A percentile compares a stretch with the other conserved stretches of the same genome.
These are phyloP conservation scores for Fragilaria crotonensis DNA, from an alignment of 108 stramenopile genomes.

Conservation along the genomic window DNA sequence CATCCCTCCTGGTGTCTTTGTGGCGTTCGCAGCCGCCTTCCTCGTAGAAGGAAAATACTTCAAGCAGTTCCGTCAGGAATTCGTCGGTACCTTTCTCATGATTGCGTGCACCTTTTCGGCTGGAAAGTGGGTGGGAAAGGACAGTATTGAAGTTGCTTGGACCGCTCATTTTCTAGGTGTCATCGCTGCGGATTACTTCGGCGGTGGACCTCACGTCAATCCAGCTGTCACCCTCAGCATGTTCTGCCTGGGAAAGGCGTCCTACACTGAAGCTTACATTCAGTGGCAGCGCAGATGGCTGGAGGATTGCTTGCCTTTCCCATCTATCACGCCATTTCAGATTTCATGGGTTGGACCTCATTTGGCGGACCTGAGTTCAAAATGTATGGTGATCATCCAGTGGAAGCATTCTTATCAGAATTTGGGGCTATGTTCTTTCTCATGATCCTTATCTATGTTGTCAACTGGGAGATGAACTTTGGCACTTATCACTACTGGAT, in stretches of 20 bases:
- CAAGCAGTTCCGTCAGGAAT: constrained; percentile 54
- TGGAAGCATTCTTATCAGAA: constrained; percentile 62
- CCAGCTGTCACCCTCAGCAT: constrained; percentile 74
- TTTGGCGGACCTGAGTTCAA: constrained; percentile 84
- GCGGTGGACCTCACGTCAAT: constrained; percentile 56
- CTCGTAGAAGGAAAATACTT: constrained; percentile 57
- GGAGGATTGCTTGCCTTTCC: constrained; percentile 83
- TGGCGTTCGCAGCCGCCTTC: constrained; percentile 44
- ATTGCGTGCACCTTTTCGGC: constrained; percentile 78
- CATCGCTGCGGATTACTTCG: constrained; percentile 67
- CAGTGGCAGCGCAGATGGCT: constrained; percentile 67
- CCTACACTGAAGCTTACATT: constrained; percentile 73
- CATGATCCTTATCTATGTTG: constrained; percentile 64
- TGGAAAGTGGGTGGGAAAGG: constrained; percentile 79
- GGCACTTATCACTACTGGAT: constrained; percentile 80
- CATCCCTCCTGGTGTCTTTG: constrained; percentile 61
- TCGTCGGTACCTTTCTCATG: constrained; percentile 77
- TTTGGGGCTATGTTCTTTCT: constrained; percentile 65
- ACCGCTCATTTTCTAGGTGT: constrained; percentile 65
- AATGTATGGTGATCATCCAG: constrained; percentile 31
- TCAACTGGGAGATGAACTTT: constrained; percentile 84
- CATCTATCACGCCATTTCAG: constrained; percentile 51
- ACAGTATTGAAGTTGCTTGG: constrained; percentile 57
- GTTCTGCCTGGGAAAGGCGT: constrained; percentile 64
- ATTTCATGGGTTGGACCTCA: constrained; percentile 39